Evolutionary conservation across 257 asterid species (phyloP).

Genomic region (Petrea volubilis): DNA sequence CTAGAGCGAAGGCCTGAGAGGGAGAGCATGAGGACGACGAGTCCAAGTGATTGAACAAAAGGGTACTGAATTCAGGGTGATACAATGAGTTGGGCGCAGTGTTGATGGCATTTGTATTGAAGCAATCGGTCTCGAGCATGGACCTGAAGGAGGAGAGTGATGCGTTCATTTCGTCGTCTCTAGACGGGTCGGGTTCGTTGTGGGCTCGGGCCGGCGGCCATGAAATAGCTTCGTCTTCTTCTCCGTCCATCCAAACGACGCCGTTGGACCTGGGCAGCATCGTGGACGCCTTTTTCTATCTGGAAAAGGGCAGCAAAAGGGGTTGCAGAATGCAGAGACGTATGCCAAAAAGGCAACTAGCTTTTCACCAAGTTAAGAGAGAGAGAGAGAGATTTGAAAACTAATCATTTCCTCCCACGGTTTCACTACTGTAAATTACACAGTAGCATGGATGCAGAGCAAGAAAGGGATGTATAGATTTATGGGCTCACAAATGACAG

Average conservation of each 20-base stretch:
- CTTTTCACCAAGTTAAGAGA: constrained; percentile 33
- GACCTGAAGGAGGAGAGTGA: constrained; percentile 47
- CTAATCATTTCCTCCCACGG: constrained; percentile 16
- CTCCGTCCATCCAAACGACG: constrained; percentile 45
- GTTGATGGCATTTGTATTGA: constrained; percentile 27
- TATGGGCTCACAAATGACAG: constrained; percentile 15
- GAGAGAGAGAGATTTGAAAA: constrained; percentile 30
- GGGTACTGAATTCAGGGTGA: constrained; percentile 32
- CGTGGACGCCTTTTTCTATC: constrained; percentile 22
- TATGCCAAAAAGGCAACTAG: constrained; percentile 33
- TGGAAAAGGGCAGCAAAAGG: constrained; percentile 20
- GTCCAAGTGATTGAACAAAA: constrained; percentile 34
- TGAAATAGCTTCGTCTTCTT: constrained; percentile 34
- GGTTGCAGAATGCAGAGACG: constrained; percentile 38
- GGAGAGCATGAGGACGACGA: constrained; percentile 35
- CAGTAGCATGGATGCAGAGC: neutral
- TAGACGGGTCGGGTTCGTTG: constrained; percentile 12
- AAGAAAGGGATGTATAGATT: neutral
- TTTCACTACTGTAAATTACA: neutral
- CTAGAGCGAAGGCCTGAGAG: constrained; percentile 30
- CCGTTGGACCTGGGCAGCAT: constrained; percentile 51
- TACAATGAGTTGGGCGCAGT: constrained; percentile 23
- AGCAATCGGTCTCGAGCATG: constrained; percentile 43
- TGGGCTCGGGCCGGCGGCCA: constrained; percentile 33
- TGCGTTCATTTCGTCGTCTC: constrained; percentile 34